Evolutionary conservation across 2,329 filamentous ascomycete genomes (phyloP), one percentile per base, ranked within the genome.

Genomic region (Diaporthe sp.): DNA sequence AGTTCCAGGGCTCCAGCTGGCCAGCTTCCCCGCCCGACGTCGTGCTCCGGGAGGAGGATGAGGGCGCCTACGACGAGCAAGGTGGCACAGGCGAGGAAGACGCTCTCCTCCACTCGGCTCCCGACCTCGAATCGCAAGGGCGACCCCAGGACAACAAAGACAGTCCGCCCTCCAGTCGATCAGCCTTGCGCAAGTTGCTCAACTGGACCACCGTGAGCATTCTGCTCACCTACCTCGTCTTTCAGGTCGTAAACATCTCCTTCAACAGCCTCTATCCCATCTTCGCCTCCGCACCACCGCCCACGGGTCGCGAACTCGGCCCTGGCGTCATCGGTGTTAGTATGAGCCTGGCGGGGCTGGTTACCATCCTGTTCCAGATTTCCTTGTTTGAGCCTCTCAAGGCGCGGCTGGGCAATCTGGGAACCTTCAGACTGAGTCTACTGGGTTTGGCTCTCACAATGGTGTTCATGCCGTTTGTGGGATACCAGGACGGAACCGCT

Each of bases 241-340:
- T 98, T 82, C 96, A 98, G 81, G 89, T 99, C 7, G 93, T 94
- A 76, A 98, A 98, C 83, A 95, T 98, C 78, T 95, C 95, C 4
- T 99, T 96, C 89, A 98, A 98, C 84, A 96, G 95, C 25, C 87
- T 99, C 0, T 99, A 97, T 80, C 97, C 97, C 0, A 96, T 98
- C 72, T 99, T 98, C 80, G 94, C 93, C 0, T 92, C 96, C 73
- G 92, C 94, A 0, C 84, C 90, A 0, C 88, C 92, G 0, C 97
- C 97, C 0, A 93, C 92, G 0, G 97, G 97, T 25, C 93, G 97
- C 55, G 88, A 89, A 0, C 87, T 98, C 4, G 90, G 90, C 0
- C 95, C 96, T 0, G 90, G 92, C 74, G 95, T 94, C 76, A 98
- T 98, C 60, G 97, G 97, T 0, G 85, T 98, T 25, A 94, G 94